Percentiles rank a stretch among this genome's conserved stretches.
These are phyloP conservation scores for Strigomonas galati DNA, from an alignment of 208 protist genomes.

Conservation along the genomic window DNA sequence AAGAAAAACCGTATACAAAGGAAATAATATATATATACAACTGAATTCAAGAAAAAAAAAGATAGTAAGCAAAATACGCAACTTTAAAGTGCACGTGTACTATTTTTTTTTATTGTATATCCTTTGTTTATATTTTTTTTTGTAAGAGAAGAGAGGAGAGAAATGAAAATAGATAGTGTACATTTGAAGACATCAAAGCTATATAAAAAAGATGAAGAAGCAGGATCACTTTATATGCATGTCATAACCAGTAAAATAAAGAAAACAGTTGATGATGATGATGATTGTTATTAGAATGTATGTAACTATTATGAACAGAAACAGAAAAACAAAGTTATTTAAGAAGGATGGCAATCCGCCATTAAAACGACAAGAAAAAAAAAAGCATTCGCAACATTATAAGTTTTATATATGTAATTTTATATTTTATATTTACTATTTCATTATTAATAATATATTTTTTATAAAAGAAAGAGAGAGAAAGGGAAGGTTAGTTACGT, in stretches of 20 bases:
- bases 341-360: background rate
- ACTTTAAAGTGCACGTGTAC: background rate
- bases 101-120: background rate
- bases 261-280: background rate
- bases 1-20: slow-evolving; percentile 11
- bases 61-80: background rate
- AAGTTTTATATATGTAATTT: background rate
- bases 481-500: background rate
- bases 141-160: background rate
- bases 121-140: background rate
- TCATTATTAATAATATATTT: too few relatives aligned
- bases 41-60: slow-evolving; percentile 6
- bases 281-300: too few relatives aligned
- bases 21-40: slow-evolving; percentile 1
- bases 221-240: background rate
- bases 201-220: background rate
- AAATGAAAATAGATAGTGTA: background rate
- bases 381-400: slow-evolving; percentile 4
- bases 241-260: too few relatives aligned
- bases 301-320: too few relatives aligned
- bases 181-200: background rate
- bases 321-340: background rate
- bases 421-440: slow-evolving; percentile 10
- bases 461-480: background rate
- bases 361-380: background rate